Conservation (phyloP, 2,329 filamentous ascomycete species). For the Arthrobotrys conoides region DNA sequence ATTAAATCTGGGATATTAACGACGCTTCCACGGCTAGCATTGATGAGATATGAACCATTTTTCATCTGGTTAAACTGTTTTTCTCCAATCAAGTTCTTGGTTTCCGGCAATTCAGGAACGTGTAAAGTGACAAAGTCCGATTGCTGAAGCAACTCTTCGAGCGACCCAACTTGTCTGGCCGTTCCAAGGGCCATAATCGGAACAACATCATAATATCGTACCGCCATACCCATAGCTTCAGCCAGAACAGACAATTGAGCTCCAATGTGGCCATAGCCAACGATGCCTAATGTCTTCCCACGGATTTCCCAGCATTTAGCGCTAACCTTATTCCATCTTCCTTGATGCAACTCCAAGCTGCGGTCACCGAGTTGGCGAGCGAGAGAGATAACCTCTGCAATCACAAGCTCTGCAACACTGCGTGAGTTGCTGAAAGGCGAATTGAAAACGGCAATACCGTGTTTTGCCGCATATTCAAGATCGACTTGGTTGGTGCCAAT, state of each 20-base stretch:
- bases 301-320: slow-evolving; percentile 97
- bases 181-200: slow-evolving; percentile 96
- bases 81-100: slow-evolving; percentile 89
- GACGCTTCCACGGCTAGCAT: slow-evolving; percentile 92
- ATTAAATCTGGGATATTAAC: slow-evolving; percentile 94
- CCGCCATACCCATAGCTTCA: slow-evolving; percentile 97
- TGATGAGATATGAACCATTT: slow-evolving; percentile 91
- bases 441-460: slow-evolving; percentile 98
- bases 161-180: slow-evolving; percentile 82
- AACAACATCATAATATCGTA: slow-evolving; percentile 96
- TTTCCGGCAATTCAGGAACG: slow-evolving; percentile 93
- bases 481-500: slow-evolving; percentile 98
- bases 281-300: slow-evolving; percentile 96
- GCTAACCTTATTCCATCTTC: slow-evolving; percentile 98
- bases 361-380: slow-evolving; percentile 94
- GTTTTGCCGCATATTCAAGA: slow-evolving; percentile 82
- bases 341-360: slow-evolving; percentile 92
- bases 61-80: slow-evolving; percentile 90
- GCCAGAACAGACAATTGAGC: slow-evolving; percentile 95
- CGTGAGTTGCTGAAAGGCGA: slow-evolving; percentile 98
- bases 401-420: slow-evolving; percentile 95
- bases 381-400: slow-evolving; percentile 90
- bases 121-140: slow-evolving; percentile 96
- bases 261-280: slow-evolving; percentile 97
- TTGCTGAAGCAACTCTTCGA: slow-evolving; percentile 81